Evolutionary conservation across 2,329 filamentous ascomycete species (phyloP).

Genomic region (Metarhizium guizhouense): DNA sequence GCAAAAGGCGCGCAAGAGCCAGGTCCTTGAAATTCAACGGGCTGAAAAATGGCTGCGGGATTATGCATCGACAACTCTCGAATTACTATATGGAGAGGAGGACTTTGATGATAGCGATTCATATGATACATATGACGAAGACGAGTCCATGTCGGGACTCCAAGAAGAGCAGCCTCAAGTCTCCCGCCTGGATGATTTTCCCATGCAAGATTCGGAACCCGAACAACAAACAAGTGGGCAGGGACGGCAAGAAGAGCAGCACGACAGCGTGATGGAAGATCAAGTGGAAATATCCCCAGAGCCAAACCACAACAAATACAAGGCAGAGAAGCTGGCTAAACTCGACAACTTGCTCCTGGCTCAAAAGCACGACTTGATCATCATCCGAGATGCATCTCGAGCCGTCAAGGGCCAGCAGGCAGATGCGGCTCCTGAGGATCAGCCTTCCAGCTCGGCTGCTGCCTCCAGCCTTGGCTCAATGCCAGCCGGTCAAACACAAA

Average conservation of each 20-base stretch:
- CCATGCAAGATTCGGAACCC: background rate
- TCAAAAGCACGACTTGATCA: background rate
- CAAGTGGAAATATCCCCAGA: background rate
- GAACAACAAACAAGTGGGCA: background rate
- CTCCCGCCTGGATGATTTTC: background rate
- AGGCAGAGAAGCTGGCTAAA: background rate
- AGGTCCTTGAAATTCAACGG: background rate
- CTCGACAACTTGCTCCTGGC: background rate
- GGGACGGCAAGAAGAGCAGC: background rate
- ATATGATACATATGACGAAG: background rate
- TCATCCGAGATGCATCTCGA: background rate
- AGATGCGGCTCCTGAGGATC: background rate
- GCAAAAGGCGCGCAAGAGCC: background rate
- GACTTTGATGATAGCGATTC: background rate
- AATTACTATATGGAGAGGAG: background rate
- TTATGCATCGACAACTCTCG: background rate
- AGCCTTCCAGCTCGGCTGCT: background rate
- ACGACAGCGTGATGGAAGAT: no score
- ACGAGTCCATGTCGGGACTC: no score
- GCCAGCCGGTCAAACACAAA: background rate
- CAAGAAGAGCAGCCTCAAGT: background rate
- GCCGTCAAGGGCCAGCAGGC: background rate
- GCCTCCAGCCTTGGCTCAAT: background rate
- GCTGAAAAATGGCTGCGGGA: background rate
- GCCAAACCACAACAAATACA: background rate